A percentile compares a stretch with the other conserved stretches of the same genome.
phyloP scores from a whole-genome alignment of 768 basidiomycete genomes.

The Pholiota molesta region DNA sequence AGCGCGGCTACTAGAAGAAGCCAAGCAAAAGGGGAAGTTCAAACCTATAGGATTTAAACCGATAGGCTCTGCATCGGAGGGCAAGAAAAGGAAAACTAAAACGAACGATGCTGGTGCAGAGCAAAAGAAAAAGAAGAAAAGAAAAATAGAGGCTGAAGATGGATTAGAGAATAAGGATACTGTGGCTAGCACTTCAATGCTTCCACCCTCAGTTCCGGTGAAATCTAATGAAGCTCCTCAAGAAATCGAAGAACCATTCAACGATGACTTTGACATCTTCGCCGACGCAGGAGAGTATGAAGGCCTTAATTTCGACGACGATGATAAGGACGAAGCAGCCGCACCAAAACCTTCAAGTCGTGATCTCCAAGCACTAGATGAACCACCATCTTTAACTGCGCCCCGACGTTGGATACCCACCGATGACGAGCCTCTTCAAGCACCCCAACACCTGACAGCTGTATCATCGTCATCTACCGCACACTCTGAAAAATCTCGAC shows the following conservation, averaged over 20 bases:
- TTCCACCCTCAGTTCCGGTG: conserved; percentile 17
- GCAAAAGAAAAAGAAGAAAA: conserved; percentile 65
- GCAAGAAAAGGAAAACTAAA: conserved; percentile 58
- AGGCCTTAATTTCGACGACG: conserved; percentile 59
- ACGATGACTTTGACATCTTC: conserved; percentile 86
- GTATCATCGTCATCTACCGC: conserved; percentile 12
- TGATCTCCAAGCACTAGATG: not conserved
- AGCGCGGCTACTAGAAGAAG: conserved; percentile 39
- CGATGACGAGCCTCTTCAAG: conserved; percentile 35
- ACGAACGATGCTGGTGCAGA: conserved; percentile 40
- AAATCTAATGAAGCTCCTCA: conserved; percentile 10
- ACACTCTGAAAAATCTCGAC: conserved; percentile 8
- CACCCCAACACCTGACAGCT: not conserved
- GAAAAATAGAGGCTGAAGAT: conserved; percentile 25
- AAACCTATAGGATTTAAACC: conserved; percentile 72
- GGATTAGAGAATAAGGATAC: conserved; percentile 6
- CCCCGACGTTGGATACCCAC: conserved; percentile 49
- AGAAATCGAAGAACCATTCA: conserved; percentile 37
- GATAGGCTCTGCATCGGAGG: conserved; percentile 42
- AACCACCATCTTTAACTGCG: conserved; percentile 15
- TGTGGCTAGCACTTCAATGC: conserved; percentile 23
- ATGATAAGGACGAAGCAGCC: conserved; percentile 44
- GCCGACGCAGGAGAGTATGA: conserved; percentile 84
- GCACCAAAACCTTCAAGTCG: not conserved
- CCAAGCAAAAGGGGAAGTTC: conserved; percentile 54